Percentiles rank a stretch among this genome's conserved stretches.
Conservation (phyloP, 257 asterid genomes). For the Rauvolfia tetraphylla region DNA sequence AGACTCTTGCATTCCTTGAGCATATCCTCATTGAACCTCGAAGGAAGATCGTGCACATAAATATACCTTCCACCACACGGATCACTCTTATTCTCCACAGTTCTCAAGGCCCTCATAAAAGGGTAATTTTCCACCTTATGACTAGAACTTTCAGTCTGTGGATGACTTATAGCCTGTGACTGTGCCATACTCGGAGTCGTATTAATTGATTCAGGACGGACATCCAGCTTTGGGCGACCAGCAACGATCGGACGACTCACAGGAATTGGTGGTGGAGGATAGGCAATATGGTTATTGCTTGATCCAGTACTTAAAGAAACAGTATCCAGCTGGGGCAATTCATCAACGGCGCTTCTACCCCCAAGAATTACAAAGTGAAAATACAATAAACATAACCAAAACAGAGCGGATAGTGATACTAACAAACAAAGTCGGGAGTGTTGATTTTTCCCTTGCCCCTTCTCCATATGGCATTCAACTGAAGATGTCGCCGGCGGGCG, state of each 20-base stretch:
- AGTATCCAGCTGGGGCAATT: constrained; percentile 25
- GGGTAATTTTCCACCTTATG: constrained; percentile 39
- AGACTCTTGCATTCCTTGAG: constrained; percentile 43
- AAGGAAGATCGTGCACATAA: constrained; percentile 44
- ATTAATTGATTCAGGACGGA: not conserved
- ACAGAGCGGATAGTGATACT: constrained; percentile 47
- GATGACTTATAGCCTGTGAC: not conserved
- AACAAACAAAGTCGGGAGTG: constrained; percentile 53
- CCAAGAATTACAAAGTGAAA: constrained; percentile 53
- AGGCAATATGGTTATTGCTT: constrained; percentile 6
- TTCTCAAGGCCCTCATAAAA: constrained; percentile 64
- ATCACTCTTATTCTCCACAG: constrained; percentile 69
- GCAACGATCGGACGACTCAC: constrained; percentile 7
- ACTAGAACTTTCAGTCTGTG: not conserved
- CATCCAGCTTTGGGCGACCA: constrained; percentile 15
- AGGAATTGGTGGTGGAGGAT: constrained; percentile 23
- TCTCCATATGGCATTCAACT: constrained; percentile 50
- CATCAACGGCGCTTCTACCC: constrained; percentile 25
- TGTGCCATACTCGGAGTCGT: constrained; percentile 5
- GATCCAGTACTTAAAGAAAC: constrained; percentile 20
- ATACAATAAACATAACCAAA: constrained; percentile 59
- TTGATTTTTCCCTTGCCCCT: constrained; percentile 47
- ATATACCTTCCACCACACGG: constrained; percentile 59
- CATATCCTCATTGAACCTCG: constrained; percentile 45
- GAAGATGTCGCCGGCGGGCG: constrained; percentile 36